Evolutionary conservation across 2,329 filamentous ascomycete species (phyloP).

Genomic region (Elsinoe arachidis): DNA sequence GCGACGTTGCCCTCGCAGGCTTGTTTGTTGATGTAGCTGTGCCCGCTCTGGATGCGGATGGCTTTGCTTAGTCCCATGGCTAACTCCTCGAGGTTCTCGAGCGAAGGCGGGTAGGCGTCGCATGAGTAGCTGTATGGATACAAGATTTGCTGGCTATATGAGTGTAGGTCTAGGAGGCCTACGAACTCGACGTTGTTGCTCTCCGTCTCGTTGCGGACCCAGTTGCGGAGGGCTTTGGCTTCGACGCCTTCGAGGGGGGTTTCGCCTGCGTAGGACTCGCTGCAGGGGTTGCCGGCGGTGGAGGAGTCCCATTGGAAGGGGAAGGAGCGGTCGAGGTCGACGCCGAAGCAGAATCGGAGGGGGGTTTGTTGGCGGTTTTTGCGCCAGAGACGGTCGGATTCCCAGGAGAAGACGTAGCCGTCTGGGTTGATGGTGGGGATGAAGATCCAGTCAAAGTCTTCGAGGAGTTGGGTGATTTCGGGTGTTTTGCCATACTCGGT

Average conservation of each 20-base stretch:
- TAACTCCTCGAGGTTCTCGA: conserved; percentile 87
- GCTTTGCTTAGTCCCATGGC: conserved; percentile 81
- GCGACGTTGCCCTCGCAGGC: conserved; percentile 74
- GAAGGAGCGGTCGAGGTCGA: conserved; percentile 85
- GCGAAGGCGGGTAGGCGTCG: conserved; percentile 63
- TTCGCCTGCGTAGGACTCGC: conserved; percentile 79
- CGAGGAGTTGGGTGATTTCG: conserved; percentile 65
- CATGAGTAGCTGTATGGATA: conserved; percentile 91
- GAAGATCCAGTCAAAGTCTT: conserved; percentile 80
- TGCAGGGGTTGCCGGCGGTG: conserved; percentile 68
- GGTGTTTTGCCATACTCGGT: conserved; percentile 67
- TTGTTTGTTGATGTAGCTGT: conserved; percentile 54
- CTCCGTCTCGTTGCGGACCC: conserved; percentile 70
- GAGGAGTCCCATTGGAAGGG: conserved; percentile 72
- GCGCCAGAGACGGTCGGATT: conserved; percentile 83
- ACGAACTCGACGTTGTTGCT: conserved; percentile 66
- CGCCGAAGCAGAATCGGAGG: conserved; percentile 72
- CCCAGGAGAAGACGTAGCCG: conserved; percentile 90
- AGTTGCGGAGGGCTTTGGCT: conserved; percentile 63
- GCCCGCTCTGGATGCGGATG: conserved; percentile 62
- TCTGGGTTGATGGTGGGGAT: conserved; percentile 87
- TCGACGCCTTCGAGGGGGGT: conserved; percentile 77
- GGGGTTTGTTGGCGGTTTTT: conserved; percentile 83
- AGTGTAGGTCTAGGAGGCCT: conserved; percentile 84
- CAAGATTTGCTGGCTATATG: conserved; percentile 88